Conservation (phyloP, 352 stramenopile species). For the Plasmopara halstedii region DNA sequence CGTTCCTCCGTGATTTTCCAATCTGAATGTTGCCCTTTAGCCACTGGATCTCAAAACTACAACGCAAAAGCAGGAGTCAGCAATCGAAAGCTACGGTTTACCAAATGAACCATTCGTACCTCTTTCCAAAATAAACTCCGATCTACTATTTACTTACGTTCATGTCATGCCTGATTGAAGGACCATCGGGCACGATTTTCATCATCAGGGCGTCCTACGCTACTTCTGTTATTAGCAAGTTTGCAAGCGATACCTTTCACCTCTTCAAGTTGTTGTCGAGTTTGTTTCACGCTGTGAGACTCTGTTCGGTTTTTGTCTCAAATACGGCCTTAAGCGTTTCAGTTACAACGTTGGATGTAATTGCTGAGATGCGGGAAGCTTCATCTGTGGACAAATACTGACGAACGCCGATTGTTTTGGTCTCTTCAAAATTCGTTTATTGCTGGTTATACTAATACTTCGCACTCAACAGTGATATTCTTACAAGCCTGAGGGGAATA, state of each 20-base stretch:
- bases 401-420: too few species aligned
- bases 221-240: not conserved
- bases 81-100: not conserved
- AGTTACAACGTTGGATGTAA: not conserved
- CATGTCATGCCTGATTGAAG: not conserved
- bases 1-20: too few species aligned
- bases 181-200: not conserved
- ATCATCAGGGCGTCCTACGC: not conserved
- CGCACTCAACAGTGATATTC: too few species aligned
- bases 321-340: not conserved
- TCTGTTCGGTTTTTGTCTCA: too few species aligned
- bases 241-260: not conserved
- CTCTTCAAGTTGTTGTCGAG: not conserved
- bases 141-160: too few species aligned
- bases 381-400: not conserved
- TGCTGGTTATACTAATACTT: too few species aligned
- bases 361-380: not conserved
- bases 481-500: too few species aligned
- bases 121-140: not conserved
- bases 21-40: not conserved
- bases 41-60: not conserved
- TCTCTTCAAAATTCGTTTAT: too few species aligned
- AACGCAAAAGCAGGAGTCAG: not conserved
- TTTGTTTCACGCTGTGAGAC: not conserved
- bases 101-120: too few species aligned